phyloP scores from a whole-genome alignment of 371 early-diverging fungal genomes.

The Fennellomyces sp. region DNA sequence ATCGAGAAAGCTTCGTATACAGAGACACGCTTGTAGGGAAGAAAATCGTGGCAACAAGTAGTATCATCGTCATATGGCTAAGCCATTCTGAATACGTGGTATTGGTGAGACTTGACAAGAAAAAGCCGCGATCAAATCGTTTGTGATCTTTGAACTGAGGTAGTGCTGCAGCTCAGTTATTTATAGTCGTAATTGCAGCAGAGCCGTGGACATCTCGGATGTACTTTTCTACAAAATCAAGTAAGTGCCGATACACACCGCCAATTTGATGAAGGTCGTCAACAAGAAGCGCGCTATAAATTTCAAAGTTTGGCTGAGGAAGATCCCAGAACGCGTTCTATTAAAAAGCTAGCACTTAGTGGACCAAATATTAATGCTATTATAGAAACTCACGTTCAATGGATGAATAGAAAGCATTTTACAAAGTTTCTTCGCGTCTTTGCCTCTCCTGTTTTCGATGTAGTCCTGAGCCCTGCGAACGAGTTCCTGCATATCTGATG shows the following conservation, averaged over 20 bases:
- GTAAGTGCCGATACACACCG: not conserved
- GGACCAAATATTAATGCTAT: too few species aligned
- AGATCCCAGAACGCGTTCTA: constrained; percentile 7
- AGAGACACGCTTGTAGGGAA: not conserved
- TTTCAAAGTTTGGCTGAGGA: not conserved
- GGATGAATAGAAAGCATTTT: too few species aligned
- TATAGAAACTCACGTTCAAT: too few species aligned
- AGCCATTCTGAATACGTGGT: not conserved
- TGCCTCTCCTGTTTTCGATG: too few species aligned
- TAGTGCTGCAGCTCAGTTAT: too few species aligned
- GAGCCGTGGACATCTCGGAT: not conserved
- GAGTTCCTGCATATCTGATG: too few species aligned
- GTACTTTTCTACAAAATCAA: not conserved
- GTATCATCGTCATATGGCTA: not conserved
- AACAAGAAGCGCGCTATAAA: not conserved
- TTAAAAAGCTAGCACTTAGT: too few species aligned
- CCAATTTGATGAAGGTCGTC: constrained; percentile 8
- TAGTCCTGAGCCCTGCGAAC: too few species aligned
- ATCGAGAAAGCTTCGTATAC: not conserved
- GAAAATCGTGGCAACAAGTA: not conserved
- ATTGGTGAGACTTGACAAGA: not conserved
- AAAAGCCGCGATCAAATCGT: not conserved
- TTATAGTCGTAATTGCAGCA: too few species aligned
- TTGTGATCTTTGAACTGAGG: not conserved
- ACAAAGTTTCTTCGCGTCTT: too few species aligned